Evolutionary conservation across 148 eudicot species (phyloP), one percentile per base, ranked within the genome.

Genomic region (Rhododendron kiyosumense): DNA sequence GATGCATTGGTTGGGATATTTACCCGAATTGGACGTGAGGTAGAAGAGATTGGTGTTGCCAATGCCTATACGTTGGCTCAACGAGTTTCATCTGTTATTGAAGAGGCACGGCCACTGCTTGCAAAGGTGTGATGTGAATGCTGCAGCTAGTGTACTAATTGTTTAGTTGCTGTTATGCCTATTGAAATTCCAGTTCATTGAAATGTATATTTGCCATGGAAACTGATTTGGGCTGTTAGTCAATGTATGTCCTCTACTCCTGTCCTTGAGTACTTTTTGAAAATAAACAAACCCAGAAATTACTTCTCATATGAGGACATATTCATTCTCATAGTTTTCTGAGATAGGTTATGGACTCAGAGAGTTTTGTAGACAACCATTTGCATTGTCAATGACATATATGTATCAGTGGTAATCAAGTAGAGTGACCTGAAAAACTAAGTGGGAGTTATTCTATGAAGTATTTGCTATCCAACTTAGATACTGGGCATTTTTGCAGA

Each of bases 1-100:
- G 99, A 96, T 88, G 99, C 90, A 34, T 92, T 96, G 85, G 96
- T 96, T 69, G 99, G 99, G 73, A 94, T 96, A 87, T 93, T 93
- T 86, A 96, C 99, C 85, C 99, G 96, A 41, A 88, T 95, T 87
- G 99, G 98, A 86, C 97, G 97, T 69, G 98, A 94, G 61, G 89
- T 94, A 26, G 99, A 96, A 90, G 92, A 88, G 74, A 96, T 96
- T 88, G 98, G 98, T 78, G 94, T 95, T 88, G 78, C 94, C 79
- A 93, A 96, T 86, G 85, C 94, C 41, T 96, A 92, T 88, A 45
- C 87, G 51, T 84, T 96, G 87, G 98, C 95, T 32, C 86, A 92
- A 86, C 91, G 94, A 87, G 94, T 89, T 92, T 89, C 96, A 43
- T 84, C 86, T 88, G 96, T 94, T 63, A 87, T 96, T 88, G 97